Evolutionary conservation across 441 rosid genomes (phyloP).

Genomic region (Lepidium campestre): DNA sequence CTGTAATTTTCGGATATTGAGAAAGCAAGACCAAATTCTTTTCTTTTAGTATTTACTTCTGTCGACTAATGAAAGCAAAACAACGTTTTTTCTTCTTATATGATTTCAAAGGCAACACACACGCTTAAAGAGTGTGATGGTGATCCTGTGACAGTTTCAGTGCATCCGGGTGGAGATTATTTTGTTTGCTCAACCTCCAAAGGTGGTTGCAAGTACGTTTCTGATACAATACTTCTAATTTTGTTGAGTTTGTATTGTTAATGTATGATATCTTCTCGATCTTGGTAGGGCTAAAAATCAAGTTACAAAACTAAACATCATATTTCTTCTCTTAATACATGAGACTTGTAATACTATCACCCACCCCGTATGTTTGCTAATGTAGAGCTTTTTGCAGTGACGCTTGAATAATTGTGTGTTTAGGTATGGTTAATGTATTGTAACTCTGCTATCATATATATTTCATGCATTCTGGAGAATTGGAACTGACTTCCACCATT

Average conservation of each 20-base stretch:
- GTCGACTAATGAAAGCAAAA: not conserved
- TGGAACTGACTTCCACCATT: not conserved
- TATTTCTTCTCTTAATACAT: not conserved
- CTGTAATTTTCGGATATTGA: not conserved
- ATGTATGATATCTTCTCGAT: not conserved
- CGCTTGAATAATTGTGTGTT: not conserved
- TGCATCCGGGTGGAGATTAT: slow-evolving; percentile 82
- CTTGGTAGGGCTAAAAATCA: not conserved
- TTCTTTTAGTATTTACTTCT: not conserved
- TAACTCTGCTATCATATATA: not conserved
- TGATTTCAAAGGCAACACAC: slow-evolving; percentile 41
- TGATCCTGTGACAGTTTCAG: slow-evolving; percentile 54
- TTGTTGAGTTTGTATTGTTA: not conserved
- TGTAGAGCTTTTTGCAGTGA: not conserved
- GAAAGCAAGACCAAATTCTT: not conserved
- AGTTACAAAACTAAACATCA: not conserved
- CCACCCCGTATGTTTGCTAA: not conserved
- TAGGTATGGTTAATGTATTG: not conserved
- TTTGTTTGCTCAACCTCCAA: slow-evolving; percentile 73
- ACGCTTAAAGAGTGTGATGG: slow-evolving; percentile 73
- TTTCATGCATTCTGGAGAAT: not conserved
- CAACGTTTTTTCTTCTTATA: not conserved
- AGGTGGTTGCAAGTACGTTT: slow-evolving; percentile 83
- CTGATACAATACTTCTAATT: not conserved
- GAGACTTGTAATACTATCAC: not conserved